These are phyloP conservation scores for Echinosophora koreensis DNA, from an alignment of 306 rosid genomes.

Conservation along the genomic window DNA sequence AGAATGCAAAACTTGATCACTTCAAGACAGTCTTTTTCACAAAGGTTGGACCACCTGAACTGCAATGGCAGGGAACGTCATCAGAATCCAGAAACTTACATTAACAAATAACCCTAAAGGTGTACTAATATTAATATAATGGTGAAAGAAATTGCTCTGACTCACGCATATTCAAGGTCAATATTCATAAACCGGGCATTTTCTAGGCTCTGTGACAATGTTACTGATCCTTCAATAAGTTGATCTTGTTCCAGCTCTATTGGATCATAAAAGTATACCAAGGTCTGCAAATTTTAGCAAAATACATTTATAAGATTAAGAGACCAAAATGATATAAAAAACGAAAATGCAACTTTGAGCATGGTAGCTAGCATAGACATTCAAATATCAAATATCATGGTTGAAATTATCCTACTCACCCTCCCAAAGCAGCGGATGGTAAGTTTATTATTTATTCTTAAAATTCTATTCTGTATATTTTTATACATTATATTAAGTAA, in stretches of 20 bases:
- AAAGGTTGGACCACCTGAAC: constrained; percentile 71
- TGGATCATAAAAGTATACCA: constrained; percentile 78
- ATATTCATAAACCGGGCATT: constrained; percentile 75
- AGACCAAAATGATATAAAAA: neutral
- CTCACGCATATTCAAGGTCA: constrained; percentile 77
- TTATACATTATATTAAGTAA: neutral
- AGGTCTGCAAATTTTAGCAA: constrained; percentile 57
- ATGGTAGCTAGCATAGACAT: neutral
- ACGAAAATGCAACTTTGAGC: neutral
- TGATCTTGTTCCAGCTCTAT: constrained; percentile 82
- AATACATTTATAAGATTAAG: constrained; percentile 37
- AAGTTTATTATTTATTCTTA: neutral
- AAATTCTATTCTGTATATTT: neutral
- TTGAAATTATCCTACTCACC: neutral
- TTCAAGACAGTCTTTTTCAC: constrained; percentile 74
- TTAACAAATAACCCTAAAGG: neutral
- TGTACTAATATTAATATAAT: neutral
- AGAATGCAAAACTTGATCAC: constrained; percentile 48
- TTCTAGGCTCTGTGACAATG: constrained; percentile 75
- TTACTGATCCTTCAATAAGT: constrained; percentile 72
- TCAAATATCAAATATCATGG: neutral
- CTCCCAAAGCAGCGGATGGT: neutral
- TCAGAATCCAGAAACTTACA: neutral
- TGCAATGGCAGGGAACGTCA: constrained; percentile 54
- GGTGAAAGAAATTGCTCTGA: constrained; percentile 22